These are phyloP conservation scores for Sphagnum tenellum DNA, from an alignment of 225 moss, liverwort and hornwort species.

Conservation along the genomic window DNA sequence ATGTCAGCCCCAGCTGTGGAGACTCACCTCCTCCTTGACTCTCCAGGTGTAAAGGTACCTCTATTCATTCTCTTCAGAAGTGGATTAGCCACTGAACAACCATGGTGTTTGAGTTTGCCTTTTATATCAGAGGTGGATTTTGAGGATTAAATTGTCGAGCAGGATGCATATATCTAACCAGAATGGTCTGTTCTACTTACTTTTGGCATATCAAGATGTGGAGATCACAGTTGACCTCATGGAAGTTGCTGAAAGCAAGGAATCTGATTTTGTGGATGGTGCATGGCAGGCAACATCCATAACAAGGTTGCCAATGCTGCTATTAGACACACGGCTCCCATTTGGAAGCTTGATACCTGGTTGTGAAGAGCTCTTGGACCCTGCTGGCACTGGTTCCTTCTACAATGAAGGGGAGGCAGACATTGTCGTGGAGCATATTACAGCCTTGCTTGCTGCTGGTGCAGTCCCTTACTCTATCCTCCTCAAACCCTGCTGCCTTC, in stretches of 20 bases:
- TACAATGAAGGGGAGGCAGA: conserved; percentile 97
- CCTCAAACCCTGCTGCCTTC: neutral
- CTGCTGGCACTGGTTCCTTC: conserved; percentile 88
- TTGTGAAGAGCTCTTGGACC: conserved; percentile 87
- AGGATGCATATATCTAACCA: too few relatives aligned
- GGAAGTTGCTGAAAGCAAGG: too few relatives aligned
- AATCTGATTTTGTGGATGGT: neutral
- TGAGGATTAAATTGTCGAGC: too few relatives aligned
- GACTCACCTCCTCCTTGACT: conserved; percentile 63
- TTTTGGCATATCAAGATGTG: too few relatives aligned
- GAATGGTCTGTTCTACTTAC: too few relatives aligned
- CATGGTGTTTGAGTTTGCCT: too few relatives aligned
- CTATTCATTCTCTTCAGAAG: neutral
- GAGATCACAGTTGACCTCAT: too few relatives aligned
- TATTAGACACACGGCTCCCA: conserved; percentile 84
- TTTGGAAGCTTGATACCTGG: conserved; percentile 92
- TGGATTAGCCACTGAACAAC: too few relatives aligned
- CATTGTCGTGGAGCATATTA: conserved; percentile 79
- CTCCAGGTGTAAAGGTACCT: conserved; percentile 50
- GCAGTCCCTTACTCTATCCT: neutral
- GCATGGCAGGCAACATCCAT: conserved; percentile 42
- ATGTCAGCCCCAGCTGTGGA: conserved; percentile 58
- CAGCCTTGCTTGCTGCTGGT: conserved; percentile 78
- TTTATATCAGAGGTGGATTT: too few relatives aligned
- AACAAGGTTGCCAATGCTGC: conserved; percentile 75